A percentile compares a stretch with the other conserved stretches of the same genome.
Evolutionary conservation across 805 yeast genomes (phyloP).

Genomic region (Nakazawaea ishiwadae): DNA sequence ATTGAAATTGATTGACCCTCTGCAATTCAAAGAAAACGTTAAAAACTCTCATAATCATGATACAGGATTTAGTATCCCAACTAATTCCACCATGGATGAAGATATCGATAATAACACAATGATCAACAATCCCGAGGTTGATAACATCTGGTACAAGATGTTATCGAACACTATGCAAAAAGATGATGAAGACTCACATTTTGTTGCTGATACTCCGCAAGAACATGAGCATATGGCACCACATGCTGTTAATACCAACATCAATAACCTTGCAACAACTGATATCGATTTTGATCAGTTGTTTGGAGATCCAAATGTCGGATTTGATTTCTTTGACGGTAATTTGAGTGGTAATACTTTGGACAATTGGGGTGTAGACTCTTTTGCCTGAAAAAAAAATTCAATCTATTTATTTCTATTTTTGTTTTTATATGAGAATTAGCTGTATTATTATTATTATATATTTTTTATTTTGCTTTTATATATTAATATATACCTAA

Average conservation of each 20-base stretch:
- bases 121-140: constrained; percentile 7
- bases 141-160: constrained; percentile 3
- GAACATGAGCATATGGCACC: background rate
- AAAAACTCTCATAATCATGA: background rate
- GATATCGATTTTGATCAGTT: background rate
- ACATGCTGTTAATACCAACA: background rate
- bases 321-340: constrained; percentile 3
- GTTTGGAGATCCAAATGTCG: background rate
- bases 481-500: too few relatives aligned
- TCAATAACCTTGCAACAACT: background rate
- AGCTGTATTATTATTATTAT: background rate
- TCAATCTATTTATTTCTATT: too few relatives aligned
- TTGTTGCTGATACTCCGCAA: background rate
- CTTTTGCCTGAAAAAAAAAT: too few relatives aligned
- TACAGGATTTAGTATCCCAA: background rate
- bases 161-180: background rate
- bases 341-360: background rate
- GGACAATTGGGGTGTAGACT: background rate
- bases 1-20: constrained; percentile 11
- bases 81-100: background rate
- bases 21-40: background rate
- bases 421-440: too few relatives aligned
- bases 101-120: background rate
- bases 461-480: background rate
- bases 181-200: background rate